These are phyloP conservation scores for Sporothrix phasma DNA, from an alignment of 2,329 filamentous ascomycete species.

Conservation along the genomic window DNA sequence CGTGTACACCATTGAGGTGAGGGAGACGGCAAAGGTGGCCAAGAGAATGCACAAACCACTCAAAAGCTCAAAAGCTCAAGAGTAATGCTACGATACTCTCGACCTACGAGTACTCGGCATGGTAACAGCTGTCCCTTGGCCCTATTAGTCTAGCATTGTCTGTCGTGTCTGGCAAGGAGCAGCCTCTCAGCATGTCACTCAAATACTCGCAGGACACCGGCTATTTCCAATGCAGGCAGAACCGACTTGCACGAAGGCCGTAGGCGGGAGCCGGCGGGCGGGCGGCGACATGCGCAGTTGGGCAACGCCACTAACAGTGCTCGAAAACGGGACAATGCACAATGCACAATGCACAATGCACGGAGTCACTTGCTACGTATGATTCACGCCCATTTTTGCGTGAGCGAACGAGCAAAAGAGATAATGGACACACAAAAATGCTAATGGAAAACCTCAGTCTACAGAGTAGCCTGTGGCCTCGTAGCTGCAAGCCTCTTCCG, in stretches of 20 bases:
- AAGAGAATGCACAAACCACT: background rate
- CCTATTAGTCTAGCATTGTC: background rate
- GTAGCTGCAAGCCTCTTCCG: constrained; percentile 8
- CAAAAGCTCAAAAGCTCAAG: too few relatives aligned
- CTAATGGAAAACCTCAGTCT: background rate
- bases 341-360: too few relatives aligned
- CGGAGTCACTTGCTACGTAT: too few relatives aligned
- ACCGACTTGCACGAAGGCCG: too few relatives aligned
- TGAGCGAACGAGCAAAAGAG: background rate
- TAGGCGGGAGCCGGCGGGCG: background rate
- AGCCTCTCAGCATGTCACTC: background rate
- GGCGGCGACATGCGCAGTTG: background rate
- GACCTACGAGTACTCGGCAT: too few relatives aligned
- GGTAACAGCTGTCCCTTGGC: too few relatives aligned
- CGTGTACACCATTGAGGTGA: background rate
- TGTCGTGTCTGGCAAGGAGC: background rate
- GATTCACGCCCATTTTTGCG: background rate
- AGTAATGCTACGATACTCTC: too few relatives aligned
- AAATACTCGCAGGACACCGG: too few relatives aligned
- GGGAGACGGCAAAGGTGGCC: background rate
- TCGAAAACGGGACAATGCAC: too few relatives aligned
- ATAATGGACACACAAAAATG: background rate
- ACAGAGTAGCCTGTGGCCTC: background rate
- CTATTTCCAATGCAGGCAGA: background rate
- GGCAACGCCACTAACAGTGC: too few relatives aligned